Base-by-base conservation (phyloP, 768 basidiomycete genomes). In the Leccinum rimulosum region DNA sequence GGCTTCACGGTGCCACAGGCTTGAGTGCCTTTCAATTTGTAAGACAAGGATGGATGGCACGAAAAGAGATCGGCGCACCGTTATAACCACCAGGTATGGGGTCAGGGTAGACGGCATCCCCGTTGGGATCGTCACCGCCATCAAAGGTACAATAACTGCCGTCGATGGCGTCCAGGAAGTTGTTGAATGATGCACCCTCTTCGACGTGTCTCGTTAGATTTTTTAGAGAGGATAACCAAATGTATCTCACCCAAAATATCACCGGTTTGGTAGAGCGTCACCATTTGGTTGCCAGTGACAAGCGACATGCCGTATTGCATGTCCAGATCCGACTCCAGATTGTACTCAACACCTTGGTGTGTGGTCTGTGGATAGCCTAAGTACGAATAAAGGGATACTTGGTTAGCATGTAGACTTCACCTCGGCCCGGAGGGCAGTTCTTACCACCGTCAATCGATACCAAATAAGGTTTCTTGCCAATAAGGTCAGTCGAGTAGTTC, bases 141-240 rank as follows among this genome's bases (percentile, higher is more conserved):
- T 75, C 70, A 38, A 72, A 77, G 8, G 71, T 71, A 58, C 77
- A 78, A 59, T 71, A 77, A 1, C 64, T 65, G 15, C 62, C 77
- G 49, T 78, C 77, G 35, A 77, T 55, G 15, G 74, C 76, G 7
- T 77, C 76, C n/a, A 77, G 72, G 63, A 73, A 70, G 54, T 76
- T 75, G 55, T 74, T 75, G 61, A 75, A 74, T 6, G 74, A 76
- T 50, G 67, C 71, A 53, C 66, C 70, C 73, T 28, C 6, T 30
- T n/a, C 19, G 30, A 22, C 22, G 47, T 22, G 33, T 43, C 19
- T 14, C 40, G 9, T 62, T 15, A 62, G 31, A 27, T 15, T 5
- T 12, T 54, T 15, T n/a, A 17, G 17, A 9, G 19, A 27, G 11
- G 11, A 19, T 9, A 10, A 1, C 11, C 25, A n/a, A 14, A 10